Evolutionary conservation across 148 eudicot species (phyloP), one percentile per base, ranked within the genome.

Genomic region (Hydrangea macrophylla): DNA sequence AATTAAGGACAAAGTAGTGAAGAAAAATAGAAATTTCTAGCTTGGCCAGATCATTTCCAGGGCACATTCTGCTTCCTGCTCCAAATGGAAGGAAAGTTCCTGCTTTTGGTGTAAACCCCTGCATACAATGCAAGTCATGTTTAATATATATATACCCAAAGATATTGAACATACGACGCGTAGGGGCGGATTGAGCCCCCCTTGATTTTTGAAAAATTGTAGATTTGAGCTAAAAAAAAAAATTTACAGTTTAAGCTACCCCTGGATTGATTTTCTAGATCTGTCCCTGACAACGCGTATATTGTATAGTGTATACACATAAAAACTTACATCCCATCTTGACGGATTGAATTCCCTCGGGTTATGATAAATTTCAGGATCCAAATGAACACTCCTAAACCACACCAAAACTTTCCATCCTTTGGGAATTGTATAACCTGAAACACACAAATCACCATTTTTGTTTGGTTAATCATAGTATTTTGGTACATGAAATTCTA

Each of bases 31-130:
- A 55, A 57, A 88, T 87, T 70, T 94, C 98, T 13, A 94, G 86
- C 86, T 90, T 90, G 0, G 98, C 98, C 5, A 93, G 96, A 51
- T 93, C 98, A 58, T 93, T 90, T 73, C 98, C 98, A 0, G 98
- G 98, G 60, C 98, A 94, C 63, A 84, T 23, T 51, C 90, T 79
- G 72, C 83, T 80, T 68, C 98, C 98, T 23, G 81, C 86, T 18
- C 97, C 96, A 65, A 94, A 94, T 2, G 98, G 98, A 22, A 88
- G 77, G 67, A 85, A 88, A 3, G 90, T 67, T 65, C 98, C 98
- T 31, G 84, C 89, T 65, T 84, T 90, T 1, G 96, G 92, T 60
- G 75, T 75, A 20, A 77, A 69, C 37, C 73, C 80, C 98, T 93
- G 31, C 42, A 48, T 42, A 64, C 37, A 62, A n/a, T 20, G 7